Percentiles rank a stretch among this genome's conserved stretches.
Conservation (phyloP, 768 basidiomycete species). For the Leucocoprinus sp. region DNA sequence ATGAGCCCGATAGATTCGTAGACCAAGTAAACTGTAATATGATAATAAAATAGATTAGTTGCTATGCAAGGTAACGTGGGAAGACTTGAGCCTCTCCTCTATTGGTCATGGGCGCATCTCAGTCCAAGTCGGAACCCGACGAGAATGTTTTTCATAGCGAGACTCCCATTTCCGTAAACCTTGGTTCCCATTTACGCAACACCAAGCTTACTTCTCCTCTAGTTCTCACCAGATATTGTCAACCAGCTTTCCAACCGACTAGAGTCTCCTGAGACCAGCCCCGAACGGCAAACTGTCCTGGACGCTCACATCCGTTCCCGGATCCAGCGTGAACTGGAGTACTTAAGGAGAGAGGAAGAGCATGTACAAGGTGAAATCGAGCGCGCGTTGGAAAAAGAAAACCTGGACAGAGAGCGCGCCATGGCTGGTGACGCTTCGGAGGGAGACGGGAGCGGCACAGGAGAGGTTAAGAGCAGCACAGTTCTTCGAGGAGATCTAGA, state of each 20-base stretch:
- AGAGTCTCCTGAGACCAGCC: constrained; percentile 48
- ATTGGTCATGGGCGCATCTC: constrained; percentile 55
- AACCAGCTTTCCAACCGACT: constrained; percentile 65
- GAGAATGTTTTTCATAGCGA: constrained; percentile 53
- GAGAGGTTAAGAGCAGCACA: constrained; percentile 49
- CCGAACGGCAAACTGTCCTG: constrained; percentile 64
- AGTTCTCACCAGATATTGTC: constrained; percentile 84
- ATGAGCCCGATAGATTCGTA: background rate
- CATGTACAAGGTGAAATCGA: constrained; percentile 67
- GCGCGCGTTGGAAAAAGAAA: constrained; percentile 77
- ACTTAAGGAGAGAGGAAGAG: constrained; percentile 63
- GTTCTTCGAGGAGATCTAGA: constrained; percentile 68
- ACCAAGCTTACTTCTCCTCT: background rate
- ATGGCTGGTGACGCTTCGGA: constrained; percentile 38
- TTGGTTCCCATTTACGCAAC: background rate
- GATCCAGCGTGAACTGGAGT: constrained; percentile 61
- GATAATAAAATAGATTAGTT: background rate
- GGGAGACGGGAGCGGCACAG: constrained; percentile 25
- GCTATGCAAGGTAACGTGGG: constrained; percentile 1
- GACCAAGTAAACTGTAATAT: background rate
- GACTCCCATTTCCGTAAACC: constrained; percentile 43
- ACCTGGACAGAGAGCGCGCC: constrained; percentile 65
- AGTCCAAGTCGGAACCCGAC: constrained; percentile 50
- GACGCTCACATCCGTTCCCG: constrained; percentile 67
- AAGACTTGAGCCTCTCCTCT: constrained; percentile 7